Evolutionary conservation across 176 grass and related monocot genomes (phyloP).

Genomic region (Pontederia crassipes): DNA sequence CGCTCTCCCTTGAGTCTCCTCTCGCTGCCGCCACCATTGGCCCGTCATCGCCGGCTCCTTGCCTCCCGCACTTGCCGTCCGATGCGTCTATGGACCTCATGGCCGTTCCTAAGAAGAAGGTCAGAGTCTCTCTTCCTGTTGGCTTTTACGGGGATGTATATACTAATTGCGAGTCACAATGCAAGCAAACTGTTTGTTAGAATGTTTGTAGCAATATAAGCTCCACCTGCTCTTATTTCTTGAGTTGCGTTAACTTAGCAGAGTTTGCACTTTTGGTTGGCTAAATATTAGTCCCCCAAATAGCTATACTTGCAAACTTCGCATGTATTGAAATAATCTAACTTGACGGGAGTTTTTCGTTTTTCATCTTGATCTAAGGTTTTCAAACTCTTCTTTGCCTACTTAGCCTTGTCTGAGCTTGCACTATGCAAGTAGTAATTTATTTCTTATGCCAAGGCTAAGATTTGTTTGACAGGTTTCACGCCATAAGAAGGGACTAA

Average conservation of each 20-base stretch:
- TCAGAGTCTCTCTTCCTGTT: background rate
- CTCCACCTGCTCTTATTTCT: too few relatives aligned
- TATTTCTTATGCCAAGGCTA: background rate
- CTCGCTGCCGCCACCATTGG: background rate
- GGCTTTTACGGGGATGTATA: background rate
- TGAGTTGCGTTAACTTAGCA: too few relatives aligned
- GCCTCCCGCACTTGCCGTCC: slow-evolving; percentile 3
- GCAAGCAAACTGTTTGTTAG: background rate
- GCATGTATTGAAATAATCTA: too few relatives aligned
- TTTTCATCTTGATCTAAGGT: too few relatives aligned
- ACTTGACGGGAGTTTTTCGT: too few relatives aligned
- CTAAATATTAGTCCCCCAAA: too few relatives aligned
- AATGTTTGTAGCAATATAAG: background rate
- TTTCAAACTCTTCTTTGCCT: too few relatives aligned
- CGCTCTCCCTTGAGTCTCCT: background rate
- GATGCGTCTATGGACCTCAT: slow-evolving; percentile 19
- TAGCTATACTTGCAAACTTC: too few relatives aligned
- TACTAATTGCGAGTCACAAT: too few relatives aligned
- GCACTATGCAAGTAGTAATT: too few relatives aligned
- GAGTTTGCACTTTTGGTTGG: too few relatives aligned
- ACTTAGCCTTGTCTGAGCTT: too few relatives aligned
- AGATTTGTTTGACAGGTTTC: slow-evolving; percentile 38
- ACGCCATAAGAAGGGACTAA: slow-evolving; percentile 64
- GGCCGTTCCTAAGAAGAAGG: slow-evolving; percentile 23
- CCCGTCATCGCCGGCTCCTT: background rate